Evolutionary conservation across 202 grass and related monocot species (phyloP), one percentile per base, ranked within the genome.

Genomic region (Dendrocalamus latiflorus): DNA sequence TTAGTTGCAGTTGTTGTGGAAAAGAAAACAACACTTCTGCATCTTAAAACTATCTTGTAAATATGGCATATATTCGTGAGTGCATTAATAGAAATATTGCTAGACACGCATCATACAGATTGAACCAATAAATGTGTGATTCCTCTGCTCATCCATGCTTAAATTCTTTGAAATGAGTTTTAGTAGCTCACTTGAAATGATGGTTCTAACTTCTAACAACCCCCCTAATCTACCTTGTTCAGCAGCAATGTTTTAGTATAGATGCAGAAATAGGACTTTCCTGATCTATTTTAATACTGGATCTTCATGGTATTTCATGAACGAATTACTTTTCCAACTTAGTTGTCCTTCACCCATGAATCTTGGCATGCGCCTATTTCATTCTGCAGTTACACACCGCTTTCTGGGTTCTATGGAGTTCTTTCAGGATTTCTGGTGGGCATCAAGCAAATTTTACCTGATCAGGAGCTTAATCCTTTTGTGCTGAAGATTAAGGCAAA

Each of bases 381-480:
- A 80, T 78, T 80, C 39, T 70, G 61, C 84, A 97, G 91, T 64
- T 97, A 97, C 48, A 91, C 86, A 60, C 91, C 94, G 38, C 54
- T 97, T 79, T 93, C 91, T 89, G 94, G 94, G 34, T 93, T 97
- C 83, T 77, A 93, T 82, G 94, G 94, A 81, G 75, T 91, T 82
- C 83, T 97, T 85, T 89, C 94, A 70, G 94, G 94, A 87, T 87
- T 93, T 63, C 75, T 97, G n/a, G 94, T 97, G 28, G 94, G 86
- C 61, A 89, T 91, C 79, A 97, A 97, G 47, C 91, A 97, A 86
- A 87, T 90, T 88, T 79, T 97, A 89, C 91, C 94, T 68, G 91
- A 97, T 86, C 89, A 89, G 62, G 94, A 97, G 58, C 54, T 94
- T 54, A 58, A 59, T 57, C 77, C 87, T 84, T 36, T 87, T 76